Conservation (phyloP, 305 asterid species). For the Solanum chacoense region DNA sequence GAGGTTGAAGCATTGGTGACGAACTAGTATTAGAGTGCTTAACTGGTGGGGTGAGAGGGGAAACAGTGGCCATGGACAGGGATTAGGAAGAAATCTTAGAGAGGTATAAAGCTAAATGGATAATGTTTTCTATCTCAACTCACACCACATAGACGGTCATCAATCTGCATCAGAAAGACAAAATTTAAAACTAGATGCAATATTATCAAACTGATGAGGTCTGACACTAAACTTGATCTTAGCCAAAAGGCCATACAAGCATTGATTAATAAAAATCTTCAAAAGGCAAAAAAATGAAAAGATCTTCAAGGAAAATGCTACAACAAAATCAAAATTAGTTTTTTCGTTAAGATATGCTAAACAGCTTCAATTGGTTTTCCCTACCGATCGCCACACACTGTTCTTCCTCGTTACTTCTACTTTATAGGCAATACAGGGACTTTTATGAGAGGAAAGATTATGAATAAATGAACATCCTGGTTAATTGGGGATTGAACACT, state of each 20-base stretch:
- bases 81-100: not conserved
- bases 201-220: slow-evolving; percentile 50
- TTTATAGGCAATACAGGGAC: too few relatives aligned
- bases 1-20: slow-evolving; percentile 38
- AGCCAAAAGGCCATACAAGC: slow-evolving; percentile 40
- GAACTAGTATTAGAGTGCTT: slow-evolving; percentile 15
- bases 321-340: too few relatives aligned
- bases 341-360: too few relatives aligned
- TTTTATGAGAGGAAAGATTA: too few relatives aligned
- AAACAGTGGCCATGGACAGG: slow-evolving; percentile 13
- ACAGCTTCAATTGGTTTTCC: too few relatives aligned
- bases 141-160: not conserved
- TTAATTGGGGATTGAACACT: too few relatives aligned
- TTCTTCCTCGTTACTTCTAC: too few relatives aligned
- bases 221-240: slow-evolving; percentile 52
- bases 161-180: slow-evolving; percentile 1
- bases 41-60: slow-evolving; percentile 3
- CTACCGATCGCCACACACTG: too few relatives aligned
- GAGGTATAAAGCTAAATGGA: not conserved
- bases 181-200: not conserved
- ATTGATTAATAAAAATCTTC: not conserved
- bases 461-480: too few relatives aligned
- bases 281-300: too few relatives aligned
- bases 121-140: not conserved
- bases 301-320: too few relatives aligned